phyloP scores from a whole-genome alignment of 495 filamentous ascomycete genomes.

The Podospora fimiseda region DNA sequence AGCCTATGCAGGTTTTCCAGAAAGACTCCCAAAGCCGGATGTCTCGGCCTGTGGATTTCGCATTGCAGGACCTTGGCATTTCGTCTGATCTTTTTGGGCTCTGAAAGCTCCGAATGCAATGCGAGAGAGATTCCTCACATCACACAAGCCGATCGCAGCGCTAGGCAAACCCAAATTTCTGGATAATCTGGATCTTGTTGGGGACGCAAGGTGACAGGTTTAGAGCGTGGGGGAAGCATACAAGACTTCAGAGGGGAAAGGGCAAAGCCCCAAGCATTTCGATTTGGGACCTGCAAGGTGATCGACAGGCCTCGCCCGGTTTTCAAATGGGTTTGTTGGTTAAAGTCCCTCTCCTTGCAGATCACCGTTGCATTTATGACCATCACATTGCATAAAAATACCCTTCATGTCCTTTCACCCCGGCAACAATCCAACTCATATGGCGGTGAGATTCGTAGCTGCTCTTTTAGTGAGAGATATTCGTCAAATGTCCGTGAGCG shows the following conservation, averaged over 20 bases:
- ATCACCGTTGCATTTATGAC: slow-evolving; percentile 20
- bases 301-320: slow-evolving; percentile 20
- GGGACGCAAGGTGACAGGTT: slow-evolving; percentile 7
- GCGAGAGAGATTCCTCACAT: slow-evolving; percentile 9
- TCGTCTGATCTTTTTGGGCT: slow-evolving; percentile 19
- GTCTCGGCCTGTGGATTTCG: not conserved
- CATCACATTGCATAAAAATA: slow-evolving; percentile 5
- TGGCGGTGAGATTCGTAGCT: slow-evolving; percentile 19
- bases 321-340: slow-evolving; percentile 10
- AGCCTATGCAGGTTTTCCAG: too few species aligned
- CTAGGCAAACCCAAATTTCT: slow-evolving; percentile 1
- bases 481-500: slow-evolving; percentile 7
- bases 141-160: slow-evolving; percentile 9
- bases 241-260: not conserved
- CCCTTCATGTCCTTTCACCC: not conserved
- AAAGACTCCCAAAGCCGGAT: too few species aligned
- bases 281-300: slow-evolving; percentile 15
- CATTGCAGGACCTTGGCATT: slow-evolving; percentile 2
- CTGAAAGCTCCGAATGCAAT: slow-evolving; percentile 9
- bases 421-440: slow-evolving; percentile 1
- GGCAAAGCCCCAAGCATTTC: not conserved
- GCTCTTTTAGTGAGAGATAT: not conserved
- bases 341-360: slow-evolving; percentile 5
- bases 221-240: slow-evolving; percentile 4
- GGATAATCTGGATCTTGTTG: not conserved